phyloP scores from a whole-genome alignment of 2,329 filamentous ascomycete genomes.

The Hypoxylon sp. region DNA sequence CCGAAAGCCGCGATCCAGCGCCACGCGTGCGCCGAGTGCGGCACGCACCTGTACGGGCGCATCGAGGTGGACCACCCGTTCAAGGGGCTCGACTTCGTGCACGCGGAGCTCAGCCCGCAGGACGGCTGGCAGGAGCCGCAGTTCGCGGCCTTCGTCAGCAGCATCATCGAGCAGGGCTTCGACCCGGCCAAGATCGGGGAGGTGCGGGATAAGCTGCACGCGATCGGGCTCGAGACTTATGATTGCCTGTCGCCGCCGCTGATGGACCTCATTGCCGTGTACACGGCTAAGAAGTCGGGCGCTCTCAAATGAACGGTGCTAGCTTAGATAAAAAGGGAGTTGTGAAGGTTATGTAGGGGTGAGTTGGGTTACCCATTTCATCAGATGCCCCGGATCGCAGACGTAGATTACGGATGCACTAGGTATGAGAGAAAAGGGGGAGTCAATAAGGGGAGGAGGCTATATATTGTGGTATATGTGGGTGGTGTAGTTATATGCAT shows the following conservation, averaged over 20 bases:
- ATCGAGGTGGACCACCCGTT: slow-evolving; percentile 77
- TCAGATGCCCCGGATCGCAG: neutral
- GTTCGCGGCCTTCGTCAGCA: slow-evolving; percentile 78
- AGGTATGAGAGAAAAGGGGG: neutral
- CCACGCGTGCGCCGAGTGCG: slow-evolving; percentile 72
- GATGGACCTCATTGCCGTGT: slow-evolving; percentile 74
- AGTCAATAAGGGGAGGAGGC: slow-evolving; percentile 6
- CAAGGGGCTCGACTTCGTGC: slow-evolving; percentile 78
- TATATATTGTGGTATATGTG: slow-evolving; percentile 5
- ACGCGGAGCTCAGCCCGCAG: slow-evolving; percentile 66
- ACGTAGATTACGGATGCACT: neutral
- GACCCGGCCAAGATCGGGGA: slow-evolving; percentile 67
- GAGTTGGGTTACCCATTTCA: neutral
- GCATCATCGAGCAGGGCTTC: slow-evolving; percentile 78
- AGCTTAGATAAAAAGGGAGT: slow-evolving; percentile 7
- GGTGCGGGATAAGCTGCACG: slow-evolving; percentile 68
- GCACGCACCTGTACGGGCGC: slow-evolving; percentile 74
- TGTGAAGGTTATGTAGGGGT: neutral
- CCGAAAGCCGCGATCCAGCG: slow-evolving; percentile 71
- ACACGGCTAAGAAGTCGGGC: slow-evolving; percentile 65
- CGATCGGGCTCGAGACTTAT: slow-evolving; percentile 72
- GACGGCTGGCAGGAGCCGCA: slow-evolving; percentile 80
- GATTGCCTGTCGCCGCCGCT: slow-evolving; percentile 73
- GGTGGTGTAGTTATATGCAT: slow-evolving; percentile 24
- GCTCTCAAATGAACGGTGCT: slow-evolving; percentile 19